phyloP scores from a whole-genome alignment of 2,329 filamentous ascomycete species.

The Elsinoe arachidis region DNA sequence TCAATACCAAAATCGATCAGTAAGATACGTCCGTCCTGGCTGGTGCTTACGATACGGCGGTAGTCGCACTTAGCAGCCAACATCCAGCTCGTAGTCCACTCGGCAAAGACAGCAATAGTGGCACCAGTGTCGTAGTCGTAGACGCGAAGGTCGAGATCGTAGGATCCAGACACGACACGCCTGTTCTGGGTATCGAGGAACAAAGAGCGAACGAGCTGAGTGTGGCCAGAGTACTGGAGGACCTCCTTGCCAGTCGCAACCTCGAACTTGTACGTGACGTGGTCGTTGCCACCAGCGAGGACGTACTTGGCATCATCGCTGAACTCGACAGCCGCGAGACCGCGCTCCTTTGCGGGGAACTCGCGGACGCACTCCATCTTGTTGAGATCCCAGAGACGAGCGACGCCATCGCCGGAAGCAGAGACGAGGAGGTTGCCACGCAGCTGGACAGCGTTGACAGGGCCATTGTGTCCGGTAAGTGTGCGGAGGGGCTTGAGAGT shows the following conservation, averaged over 20 bases:
- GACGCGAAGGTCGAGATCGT: slow-evolving; percentile 92
- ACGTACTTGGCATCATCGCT: slow-evolving; percentile 91
- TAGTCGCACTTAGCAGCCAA: slow-evolving; percentile 94
- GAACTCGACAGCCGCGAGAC: slow-evolving; percentile 91
- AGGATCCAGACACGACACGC: slow-evolving; percentile 82
- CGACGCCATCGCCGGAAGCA: slow-evolving; percentile 84
- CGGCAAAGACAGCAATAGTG: slow-evolving; percentile 75
- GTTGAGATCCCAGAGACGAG: slow-evolving; percentile 92
- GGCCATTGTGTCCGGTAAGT: slow-evolving; percentile 76
- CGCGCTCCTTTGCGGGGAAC: slow-evolving; percentile 82
- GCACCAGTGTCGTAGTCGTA: slow-evolving; percentile 77
- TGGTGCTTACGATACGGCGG: slow-evolving; percentile 84
- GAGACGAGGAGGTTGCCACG: slow-evolving; percentile 87
- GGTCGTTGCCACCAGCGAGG: slow-evolving; percentile 89
- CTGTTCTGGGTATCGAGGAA: slow-evolving; percentile 84
- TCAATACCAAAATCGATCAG: slow-evolving; percentile 77
- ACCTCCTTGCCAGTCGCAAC: slow-evolving; percentile 80
- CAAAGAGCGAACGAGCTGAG: slow-evolving; percentile 76
- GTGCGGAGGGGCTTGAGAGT: slow-evolving; percentile 69
- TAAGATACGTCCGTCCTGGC: slow-evolving; percentile 84
- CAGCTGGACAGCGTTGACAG: slow-evolving; percentile 93
- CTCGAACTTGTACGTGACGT: slow-evolving; percentile 92
- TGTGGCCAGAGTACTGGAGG: slow-evolving; percentile 72
- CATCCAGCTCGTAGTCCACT: slow-evolving; percentile 96
- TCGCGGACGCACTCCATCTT: slow-evolving; percentile 83